Conservation (phyloP, 768 basidiomycete genomes). For the Hemileccinum rubropunctum region DNA sequence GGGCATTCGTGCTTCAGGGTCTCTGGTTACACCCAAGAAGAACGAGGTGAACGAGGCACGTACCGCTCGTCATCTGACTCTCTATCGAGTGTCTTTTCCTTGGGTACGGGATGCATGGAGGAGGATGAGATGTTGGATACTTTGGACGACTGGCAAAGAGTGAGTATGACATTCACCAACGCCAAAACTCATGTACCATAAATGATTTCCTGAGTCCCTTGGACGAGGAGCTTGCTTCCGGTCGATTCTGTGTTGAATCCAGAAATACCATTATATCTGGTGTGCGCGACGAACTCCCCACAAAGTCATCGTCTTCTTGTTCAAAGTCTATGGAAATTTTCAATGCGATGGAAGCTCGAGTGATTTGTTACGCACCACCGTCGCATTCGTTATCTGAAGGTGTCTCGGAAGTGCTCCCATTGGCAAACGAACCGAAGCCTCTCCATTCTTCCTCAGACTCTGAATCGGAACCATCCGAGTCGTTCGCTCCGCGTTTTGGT, state of each 20-base stretch:
- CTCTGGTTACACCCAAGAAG: not conserved
- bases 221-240: slow-evolving; percentile 16
- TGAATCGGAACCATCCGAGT: slow-evolving; percentile 2
- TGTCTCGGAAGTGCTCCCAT: not conserved
- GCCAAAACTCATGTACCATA: slow-evolving; percentile 52
- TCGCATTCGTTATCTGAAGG: slow-evolving; percentile 21
- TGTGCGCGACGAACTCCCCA: slow-evolving; percentile 30
- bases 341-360: not conserved
- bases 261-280: slow-evolving; percentile 60
- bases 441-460: slow-evolving; percentile 41
- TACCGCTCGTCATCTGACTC: slow-evolving; percentile 61
- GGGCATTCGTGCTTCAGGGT: slow-evolving; percentile 57
- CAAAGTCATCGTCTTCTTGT: slow-evolving; percentile 44
- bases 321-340: slow-evolving; percentile 34
- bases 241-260: slow-evolving; percentile 30
- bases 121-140: slow-evolving; percentile 51
- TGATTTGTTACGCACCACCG: slow-evolving; percentile 10
- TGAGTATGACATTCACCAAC: not conserved
- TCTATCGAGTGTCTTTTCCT: slow-evolving; percentile 23
- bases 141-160: slow-evolving; percentile 65
- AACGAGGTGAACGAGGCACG: slow-evolving; percentile 1
- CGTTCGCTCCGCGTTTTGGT: slow-evolving; percentile 19
- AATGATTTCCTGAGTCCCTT: slow-evolving; percentile 62
- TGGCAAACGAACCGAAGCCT: slow-evolving; percentile 29
- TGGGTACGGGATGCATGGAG: slow-evolving; percentile 19